Base-by-base conservation (phyloP, 768 basidiomycete genomes). In the Leucosporidium yakuticum region DNA sequence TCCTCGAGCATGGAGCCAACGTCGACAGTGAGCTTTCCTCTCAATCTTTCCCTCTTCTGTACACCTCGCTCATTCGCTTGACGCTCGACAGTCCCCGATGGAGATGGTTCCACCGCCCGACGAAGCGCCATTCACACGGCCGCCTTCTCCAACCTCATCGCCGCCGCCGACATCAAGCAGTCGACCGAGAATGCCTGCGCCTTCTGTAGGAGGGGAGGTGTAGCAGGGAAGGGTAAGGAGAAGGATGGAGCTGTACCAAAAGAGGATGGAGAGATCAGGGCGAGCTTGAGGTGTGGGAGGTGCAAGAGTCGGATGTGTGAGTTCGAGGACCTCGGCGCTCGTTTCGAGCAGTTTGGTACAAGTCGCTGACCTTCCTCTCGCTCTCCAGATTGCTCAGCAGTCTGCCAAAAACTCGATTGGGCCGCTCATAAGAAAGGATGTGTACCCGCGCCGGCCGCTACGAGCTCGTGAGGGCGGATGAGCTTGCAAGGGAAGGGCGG, bases 201-300 rank as follows among this genome's bases (percentile, higher is more conserved):
- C 29, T 60, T 60, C 47, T 60, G 59, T 27, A 15, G 59, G 36
- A 25, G 59, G 27, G 59, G 59, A 27, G 59, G 59, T 21, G 29
- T 48, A 7, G 59, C 12, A 9, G 58, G 58, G 23, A 48, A 60
- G 39, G 58, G 58, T 25, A 60, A 60, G 14, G 58, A n/a, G 12
- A 60, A 47, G 58, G 58, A 29, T 11, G 58, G 27, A 44, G 23
- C 58, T 23, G 44, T 47, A 23, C n/a, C 51, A n/a, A 23, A 23
- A 25, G 58, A 60, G 39, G n/a, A 14, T 27, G 58, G 58, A 17
- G 58, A 57, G 56, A 34, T 60, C 39, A 44, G 34, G 47, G 58
- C 58, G 25, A 60, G n/a, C 20, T n/a, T 60, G 58, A 39, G 44
- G 19, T 60, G 58, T 44, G 58, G 58, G 6, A 47, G 58, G 39